These are phyloP conservation scores for Gamarada debralockiae DNA, from an alignment of 495 filamentous ascomycete species.

Conservation along the genomic window DNA sequence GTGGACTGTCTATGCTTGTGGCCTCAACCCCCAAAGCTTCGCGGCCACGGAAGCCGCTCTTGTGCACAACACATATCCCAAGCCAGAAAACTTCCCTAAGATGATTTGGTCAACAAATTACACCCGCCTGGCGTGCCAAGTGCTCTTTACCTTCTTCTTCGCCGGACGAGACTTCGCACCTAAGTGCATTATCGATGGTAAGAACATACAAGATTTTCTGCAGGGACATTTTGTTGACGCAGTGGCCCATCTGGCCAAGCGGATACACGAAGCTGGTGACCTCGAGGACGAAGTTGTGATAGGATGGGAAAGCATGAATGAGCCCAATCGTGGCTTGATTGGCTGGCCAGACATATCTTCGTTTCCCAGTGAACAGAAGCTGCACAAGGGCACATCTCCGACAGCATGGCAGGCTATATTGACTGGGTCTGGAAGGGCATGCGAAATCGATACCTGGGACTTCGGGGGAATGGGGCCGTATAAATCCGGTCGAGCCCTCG, in stretches of 20 bases:
- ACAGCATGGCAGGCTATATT: slow-evolving; percentile 94
- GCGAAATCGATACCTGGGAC: slow-evolving; percentile 86
- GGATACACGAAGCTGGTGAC: slow-evolving; percentile 88
- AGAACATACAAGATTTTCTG: slow-evolving; percentile 95
- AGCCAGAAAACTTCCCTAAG: slow-evolving; percentile 85
- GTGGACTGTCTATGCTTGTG: slow-evolving; percentile 96
- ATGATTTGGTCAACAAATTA: slow-evolving; percentile 99
- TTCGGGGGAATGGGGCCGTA: slow-evolving; percentile 91
- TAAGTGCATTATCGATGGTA: slow-evolving; percentile 88
- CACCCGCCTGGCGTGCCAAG: slow-evolving; percentile 77
- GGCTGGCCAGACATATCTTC: slow-evolving; percentile 79
- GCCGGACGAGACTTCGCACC: slow-evolving; percentile 91
- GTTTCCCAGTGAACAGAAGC: slow-evolving; percentile 82
- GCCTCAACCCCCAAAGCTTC: slow-evolving; percentile 81
- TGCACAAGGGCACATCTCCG: slow-evolving; percentile 90
- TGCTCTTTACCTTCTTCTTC: slow-evolving; percentile 94
- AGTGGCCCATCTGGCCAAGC: slow-evolving; percentile 71
- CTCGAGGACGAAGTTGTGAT: slow-evolving; percentile 85
- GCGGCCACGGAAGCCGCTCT: slow-evolving; percentile 85
- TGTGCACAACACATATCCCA: slow-evolving; percentile 91
- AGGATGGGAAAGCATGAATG: slow-evolving; percentile 94
- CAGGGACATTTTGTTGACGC: slow-evolving; percentile 83
- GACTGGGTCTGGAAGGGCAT: slow-evolving; percentile 82
- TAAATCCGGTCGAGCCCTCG: slow-evolving; percentile 74
- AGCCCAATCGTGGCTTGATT: slow-evolving; percentile 86